Percentiles rank a stretch among this genome's conserved stretches.
phyloP scores from a whole-genome alignment of 345 rosid genomes.

The Euphorbia tirucalli region DNA sequence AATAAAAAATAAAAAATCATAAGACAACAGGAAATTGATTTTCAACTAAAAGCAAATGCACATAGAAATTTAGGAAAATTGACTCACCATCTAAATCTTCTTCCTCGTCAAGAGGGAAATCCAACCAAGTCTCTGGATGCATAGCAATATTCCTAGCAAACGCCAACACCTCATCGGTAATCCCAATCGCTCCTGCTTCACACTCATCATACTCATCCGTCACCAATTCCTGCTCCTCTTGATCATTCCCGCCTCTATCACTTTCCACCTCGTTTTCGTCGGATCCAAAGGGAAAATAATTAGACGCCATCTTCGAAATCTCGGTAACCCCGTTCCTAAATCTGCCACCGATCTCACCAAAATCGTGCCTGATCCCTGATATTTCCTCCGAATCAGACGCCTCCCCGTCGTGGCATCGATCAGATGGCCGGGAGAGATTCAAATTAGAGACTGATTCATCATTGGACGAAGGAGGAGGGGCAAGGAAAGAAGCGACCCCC shows the following conservation, averaged over 20 bases:
- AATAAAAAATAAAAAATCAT: too few relatives aligned
- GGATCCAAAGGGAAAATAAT: constrained; percentile 44
- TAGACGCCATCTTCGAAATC: constrained; percentile 46
- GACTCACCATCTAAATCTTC: constrained; percentile 75
- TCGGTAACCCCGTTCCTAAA: constrained; percentile 37
- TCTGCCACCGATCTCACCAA: constrained; percentile 48
- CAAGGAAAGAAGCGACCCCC: constrained; percentile 94
- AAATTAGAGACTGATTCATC: constrained; percentile 26
- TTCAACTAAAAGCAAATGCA: not conserved
- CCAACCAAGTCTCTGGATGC: constrained; percentile 98
- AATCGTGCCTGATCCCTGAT: constrained; percentile 17
- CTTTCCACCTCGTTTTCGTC: constrained; percentile 35
- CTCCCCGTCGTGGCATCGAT: constrained; percentile 35
- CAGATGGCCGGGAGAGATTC: constrained; percentile 24
- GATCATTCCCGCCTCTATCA: constrained; percentile 24
- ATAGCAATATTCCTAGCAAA: constrained; percentile 81
- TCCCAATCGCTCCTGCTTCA: constrained; percentile 44
- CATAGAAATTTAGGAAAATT: not conserved
- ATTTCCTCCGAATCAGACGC: constrained; percentile 19
- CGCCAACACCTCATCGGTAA: constrained; percentile 79
- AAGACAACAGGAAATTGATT: not conserved
- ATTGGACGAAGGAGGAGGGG: constrained; percentile 36
- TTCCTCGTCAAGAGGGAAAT: constrained; percentile 84
- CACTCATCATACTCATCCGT: constrained; percentile 22
- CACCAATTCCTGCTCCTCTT: constrained; percentile 19